These are phyloP conservation scores for Macrophomina pseudophaseolina DNA, from an alignment of 2,329 filamentous ascomycete species.

Conservation along the genomic window DNA sequence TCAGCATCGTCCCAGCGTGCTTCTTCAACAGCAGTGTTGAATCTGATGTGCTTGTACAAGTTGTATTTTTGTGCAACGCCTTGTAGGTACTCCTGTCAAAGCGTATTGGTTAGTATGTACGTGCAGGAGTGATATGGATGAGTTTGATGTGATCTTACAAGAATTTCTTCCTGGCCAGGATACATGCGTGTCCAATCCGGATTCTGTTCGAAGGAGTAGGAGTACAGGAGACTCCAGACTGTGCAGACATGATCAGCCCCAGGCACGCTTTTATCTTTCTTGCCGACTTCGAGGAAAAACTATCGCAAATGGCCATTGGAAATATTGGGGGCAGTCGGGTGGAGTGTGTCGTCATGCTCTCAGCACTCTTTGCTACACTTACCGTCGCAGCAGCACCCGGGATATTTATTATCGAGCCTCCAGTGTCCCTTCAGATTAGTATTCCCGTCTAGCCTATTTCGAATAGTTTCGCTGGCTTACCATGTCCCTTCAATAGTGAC, in stretches of 20 bases:
- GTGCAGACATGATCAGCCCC: not conserved
- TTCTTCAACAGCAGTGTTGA: conserved; percentile 60
- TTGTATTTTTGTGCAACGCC: conserved; percentile 59
- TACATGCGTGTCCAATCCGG: conserved; percentile 63
- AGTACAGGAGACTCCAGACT: conserved; percentile 62
- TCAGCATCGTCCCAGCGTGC: conserved; percentile 60
- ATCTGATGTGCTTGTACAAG: conserved; percentile 62
- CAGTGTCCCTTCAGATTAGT: not conserved
- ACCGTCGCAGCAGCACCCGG: conserved; percentile 61
- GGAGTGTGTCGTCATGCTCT: no score
- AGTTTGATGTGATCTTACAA: conserved; percentile 39
- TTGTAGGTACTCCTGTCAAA: conserved; percentile 55
- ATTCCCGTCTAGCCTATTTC: not conserved
- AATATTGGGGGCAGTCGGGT: no score
- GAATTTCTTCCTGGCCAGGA: conserved; percentile 65
- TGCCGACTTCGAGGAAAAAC: no score
- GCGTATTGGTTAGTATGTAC: not conserved
- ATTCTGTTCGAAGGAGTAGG: conserved; percentile 66
- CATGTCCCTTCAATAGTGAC: not conserved
- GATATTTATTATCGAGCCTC: conserved; percentile 60
- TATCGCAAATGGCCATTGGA: no score
- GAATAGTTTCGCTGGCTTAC: not conserved
- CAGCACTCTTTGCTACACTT: conserved; percentile 13
- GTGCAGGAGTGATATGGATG: not conserved
- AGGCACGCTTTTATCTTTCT: no score